Percentiles rank a stretch among this genome's conserved stretches.
Evolutionary conservation across 371 early-diverging fungal species (phyloP).

Genomic region (Nosema muscidifuracis): DNA sequence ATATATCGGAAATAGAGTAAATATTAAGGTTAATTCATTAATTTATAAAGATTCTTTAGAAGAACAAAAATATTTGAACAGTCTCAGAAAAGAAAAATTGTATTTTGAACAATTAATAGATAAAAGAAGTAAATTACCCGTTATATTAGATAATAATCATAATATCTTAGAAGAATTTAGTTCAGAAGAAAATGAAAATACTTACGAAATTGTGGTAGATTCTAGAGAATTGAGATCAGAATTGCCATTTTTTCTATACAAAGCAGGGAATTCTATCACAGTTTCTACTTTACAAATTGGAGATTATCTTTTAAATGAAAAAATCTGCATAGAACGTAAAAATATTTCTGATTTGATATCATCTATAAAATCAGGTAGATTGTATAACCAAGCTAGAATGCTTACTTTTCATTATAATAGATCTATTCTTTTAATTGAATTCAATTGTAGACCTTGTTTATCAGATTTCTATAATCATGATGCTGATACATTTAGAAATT

Average conservation of each 20-base stretch:
- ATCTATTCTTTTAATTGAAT: slow-evolving; percentile 81
- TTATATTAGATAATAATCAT: slow-evolving; percentile 17
- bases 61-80: slow-evolving; percentile 78
- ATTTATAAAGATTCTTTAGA: slow-evolving; percentile 72
- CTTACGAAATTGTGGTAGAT: slow-evolving; percentile 72
- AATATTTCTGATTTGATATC: slow-evolving; percentile 76
- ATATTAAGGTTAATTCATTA: slow-evolving; percentile 26
- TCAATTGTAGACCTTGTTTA: slow-evolving; percentile 74
- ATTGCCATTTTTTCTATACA: slow-evolving; percentile 76
- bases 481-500: slow-evolving; percentile 16
- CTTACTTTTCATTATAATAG: slow-evolving; percentile 73
- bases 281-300: slow-evolving; percentile 82
- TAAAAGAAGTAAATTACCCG: slow-evolving; percentile 66
- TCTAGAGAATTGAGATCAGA: slow-evolving; percentile 83
- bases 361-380: slow-evolving; percentile 74
- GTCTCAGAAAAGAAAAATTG: slow-evolving; percentile 76
- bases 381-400: slow-evolving; percentile 79
- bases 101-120: slow-evolving; percentile 81
- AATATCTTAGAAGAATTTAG: slow-evolving; percentile 25
- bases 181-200: neutral
- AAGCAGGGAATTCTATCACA: slow-evolving; percentile 68
- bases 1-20: neutral
- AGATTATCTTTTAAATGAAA: slow-evolving; percentile 80
- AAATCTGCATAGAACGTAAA: slow-evolving; percentile 84
- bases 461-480: slow-evolving; percentile 65